Evolutionary conservation across 495 filamentous ascomycete species (phyloP).

Genomic region (Jackrogersella multiformis): DNA sequence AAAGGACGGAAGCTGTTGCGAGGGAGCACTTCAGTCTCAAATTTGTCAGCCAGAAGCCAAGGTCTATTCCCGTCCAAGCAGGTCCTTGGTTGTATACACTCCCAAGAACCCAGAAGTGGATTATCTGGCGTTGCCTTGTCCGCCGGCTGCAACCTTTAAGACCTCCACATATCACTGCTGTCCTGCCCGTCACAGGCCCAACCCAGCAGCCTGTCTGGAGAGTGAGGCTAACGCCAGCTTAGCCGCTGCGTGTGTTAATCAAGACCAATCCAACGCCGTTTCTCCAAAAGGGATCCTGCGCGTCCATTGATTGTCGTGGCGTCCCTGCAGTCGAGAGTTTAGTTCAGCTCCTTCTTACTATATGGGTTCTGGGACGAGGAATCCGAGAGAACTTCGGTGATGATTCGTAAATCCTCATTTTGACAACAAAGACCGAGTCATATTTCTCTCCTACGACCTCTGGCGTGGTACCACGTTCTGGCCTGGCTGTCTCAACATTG

Average conservation of each 20-base stretch:
- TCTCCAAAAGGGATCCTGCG: conserved; percentile 34
- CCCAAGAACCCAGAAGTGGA: conserved; percentile 36
- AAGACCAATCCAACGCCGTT: conserved; percentile 32
- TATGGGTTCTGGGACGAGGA: conserved; percentile 29
- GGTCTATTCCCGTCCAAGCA: conserved; percentile 26
- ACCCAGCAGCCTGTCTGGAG: conserved; percentile 32
- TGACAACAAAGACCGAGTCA: conserved; percentile 35
- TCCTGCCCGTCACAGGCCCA: conserved; percentile 26
- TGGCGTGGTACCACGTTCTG: conserved; percentile 40
- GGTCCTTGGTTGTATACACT: conserved; percentile 27
- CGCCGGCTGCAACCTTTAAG: conserved; percentile 34
- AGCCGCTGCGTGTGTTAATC: conserved; percentile 40
- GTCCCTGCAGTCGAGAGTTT: conserved; percentile 31
- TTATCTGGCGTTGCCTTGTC: conserved; percentile 34
- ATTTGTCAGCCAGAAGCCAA: conserved; percentile 34
- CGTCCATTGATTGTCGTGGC: conserved; percentile 41
- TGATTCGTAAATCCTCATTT: conserved; percentile 34
- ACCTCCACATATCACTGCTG: conserved; percentile 37
- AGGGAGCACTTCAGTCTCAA: conserved; percentile 11
- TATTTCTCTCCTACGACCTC: conserved; percentile 25
- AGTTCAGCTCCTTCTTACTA: conserved; percentile 25
- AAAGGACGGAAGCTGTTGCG: conserved; percentile 20
- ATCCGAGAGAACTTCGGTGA: conserved; percentile 24
- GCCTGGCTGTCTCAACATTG: conserved; percentile 18
- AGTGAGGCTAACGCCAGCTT: conserved; percentile 44